Percentiles rank a stretch among this genome's conserved stretches.
These are phyloP conservation scores for Vanrija pseudolonga DNA, from an alignment of 1,284 basidiomycete species.

Conservation along the genomic window DNA sequence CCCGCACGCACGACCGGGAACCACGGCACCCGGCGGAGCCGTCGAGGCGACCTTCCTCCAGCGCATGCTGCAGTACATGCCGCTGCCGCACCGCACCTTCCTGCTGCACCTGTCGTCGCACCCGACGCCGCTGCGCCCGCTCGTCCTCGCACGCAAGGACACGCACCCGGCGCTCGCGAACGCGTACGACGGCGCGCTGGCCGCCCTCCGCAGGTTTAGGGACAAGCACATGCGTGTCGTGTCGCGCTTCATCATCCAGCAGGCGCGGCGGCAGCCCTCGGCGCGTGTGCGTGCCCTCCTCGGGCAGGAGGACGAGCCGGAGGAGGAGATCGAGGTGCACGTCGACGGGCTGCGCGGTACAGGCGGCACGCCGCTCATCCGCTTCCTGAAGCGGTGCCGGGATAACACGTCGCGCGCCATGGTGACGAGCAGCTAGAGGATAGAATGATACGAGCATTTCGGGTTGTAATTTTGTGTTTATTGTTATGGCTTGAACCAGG, in stretches of 20 bases:
- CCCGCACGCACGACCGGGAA: not conserved
- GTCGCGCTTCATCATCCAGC: slow-evolving; percentile 75
- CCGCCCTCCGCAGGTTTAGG: slow-evolving; percentile 71
- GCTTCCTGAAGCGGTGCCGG: slow-evolving; percentile 74
- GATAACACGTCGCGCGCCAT: slow-evolving; percentile 70
- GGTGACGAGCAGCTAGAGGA: slow-evolving; percentile 20
- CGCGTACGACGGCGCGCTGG: slow-evolving; percentile 72
- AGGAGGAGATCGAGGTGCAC: slow-evolving; percentile 30
- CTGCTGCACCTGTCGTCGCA: slow-evolving; percentile 69
- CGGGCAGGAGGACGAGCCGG: slow-evolving; percentile 16
- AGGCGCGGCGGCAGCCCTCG: slow-evolving; percentile 50
- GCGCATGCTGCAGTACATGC: slow-evolving; percentile 87
- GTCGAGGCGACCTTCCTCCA: slow-evolving; percentile 61
- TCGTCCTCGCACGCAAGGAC: slow-evolving; percentile 41
- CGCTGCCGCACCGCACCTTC: slow-evolving; percentile 82
- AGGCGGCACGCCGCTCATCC: slow-evolving; percentile 77
- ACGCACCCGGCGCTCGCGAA: slow-evolving; percentile 51
- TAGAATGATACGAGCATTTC: not conserved
- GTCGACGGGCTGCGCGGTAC: slow-evolving; percentile 67
- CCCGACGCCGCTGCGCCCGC: slow-evolving; percentile 57
- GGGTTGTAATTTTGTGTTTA: not conserved
- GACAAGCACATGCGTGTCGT: slow-evolving; percentile 86
- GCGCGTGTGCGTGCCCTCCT: slow-evolving; percentile 31
- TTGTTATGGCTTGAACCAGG: too few relatives aligned
- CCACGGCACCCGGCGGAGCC: slow-evolving; percentile 17